Evolutionary conservation across 2,329 filamentous ascomycete genomes (phyloP), one percentile per base, ranked within the genome.

Genomic region (Plenodomus lindquistii): DNA sequence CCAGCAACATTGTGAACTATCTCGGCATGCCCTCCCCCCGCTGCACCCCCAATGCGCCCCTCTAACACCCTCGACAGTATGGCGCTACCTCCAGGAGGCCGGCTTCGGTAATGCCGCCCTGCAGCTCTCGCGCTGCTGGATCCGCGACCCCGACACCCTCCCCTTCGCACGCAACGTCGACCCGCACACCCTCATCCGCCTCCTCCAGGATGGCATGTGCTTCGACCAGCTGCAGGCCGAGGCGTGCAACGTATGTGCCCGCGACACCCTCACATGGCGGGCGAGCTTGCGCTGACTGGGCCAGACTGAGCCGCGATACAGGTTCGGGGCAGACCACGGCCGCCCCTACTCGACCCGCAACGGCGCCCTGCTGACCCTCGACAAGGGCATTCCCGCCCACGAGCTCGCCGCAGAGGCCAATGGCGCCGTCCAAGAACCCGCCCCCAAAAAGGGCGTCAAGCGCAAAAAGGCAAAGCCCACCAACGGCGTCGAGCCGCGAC

Each of bases 1-100:
- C 75, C 62, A 81, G 78, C 58, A 79, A 86, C 75, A 83, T 86
- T 69, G 79, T 87, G 67, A 87, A 87, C 74, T 86, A 86, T 73
- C 75, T 87, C 66, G 57, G 61, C 62, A 54, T 48, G 31, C 19
- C 36, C 34, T 42, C 44, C 41, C 29, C 35, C 42, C 29, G 40
- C 19, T 40, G 38, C 34, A 10, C 46, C 27, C 35, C 35, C 49
- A 35, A 35, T 47, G 41, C 46, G 46, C 44, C 29, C 36, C 6
- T 24, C 57, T 60, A 44, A 60, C 54, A 27, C 27, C 24, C 19
- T 20, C 29, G 39, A 11, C 46, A 63, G 84, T 87, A 71, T 85
- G 84, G 80, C 83, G 84, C 79, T 86, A 80, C 59, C 64, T 72
- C 18, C 70, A 73, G 48, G 70, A 72, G 52, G 66, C 70, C 29